Percentiles rank a stretch among this genome's conserved stretches.
These are phyloP conservation scores for Pleurotus tuoliensis DNA, from an alignment of 768 basidiomycete species.

Conservation along the genomic window DNA sequence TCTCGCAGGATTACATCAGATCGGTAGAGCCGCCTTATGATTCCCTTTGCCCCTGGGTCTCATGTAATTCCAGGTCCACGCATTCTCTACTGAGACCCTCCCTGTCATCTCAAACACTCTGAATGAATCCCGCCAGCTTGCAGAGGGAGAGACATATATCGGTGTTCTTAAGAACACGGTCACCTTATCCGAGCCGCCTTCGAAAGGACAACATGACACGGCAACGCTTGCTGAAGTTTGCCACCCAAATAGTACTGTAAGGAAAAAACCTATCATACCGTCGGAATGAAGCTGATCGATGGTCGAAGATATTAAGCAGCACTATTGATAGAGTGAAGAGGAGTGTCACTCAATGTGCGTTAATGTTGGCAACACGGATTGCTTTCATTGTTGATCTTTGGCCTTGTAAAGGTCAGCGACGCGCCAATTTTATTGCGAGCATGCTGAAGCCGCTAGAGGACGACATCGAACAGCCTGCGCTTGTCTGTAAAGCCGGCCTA, in stretches of 20 bases:
- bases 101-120: background rate
- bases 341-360: background rate
- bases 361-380: too few species aligned
- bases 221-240: background rate
- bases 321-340: background rate
- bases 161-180: background rate
- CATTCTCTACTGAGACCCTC: background rate
- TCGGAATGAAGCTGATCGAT: too few species aligned
- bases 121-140: background rate
- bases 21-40: background rate
- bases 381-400: background rate
- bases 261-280: background rate
- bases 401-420: background rate
- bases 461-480: background rate
- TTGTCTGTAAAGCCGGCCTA: background rate
- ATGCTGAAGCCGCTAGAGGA: background rate
- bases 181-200: too few species aligned
- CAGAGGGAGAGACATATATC: background rate
- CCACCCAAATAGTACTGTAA: background rate
- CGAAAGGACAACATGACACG: background rate
- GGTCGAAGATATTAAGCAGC: background rate
- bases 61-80: background rate
- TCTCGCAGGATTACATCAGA: background rate
- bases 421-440: background rate
- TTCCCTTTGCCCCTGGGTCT: background rate